Evolutionary conservation across 2,329 filamentous ascomycete genomes (phyloP), one percentile per base, ranked within the genome.

Genomic region (Phialemoniopsis sp.): DNA sequence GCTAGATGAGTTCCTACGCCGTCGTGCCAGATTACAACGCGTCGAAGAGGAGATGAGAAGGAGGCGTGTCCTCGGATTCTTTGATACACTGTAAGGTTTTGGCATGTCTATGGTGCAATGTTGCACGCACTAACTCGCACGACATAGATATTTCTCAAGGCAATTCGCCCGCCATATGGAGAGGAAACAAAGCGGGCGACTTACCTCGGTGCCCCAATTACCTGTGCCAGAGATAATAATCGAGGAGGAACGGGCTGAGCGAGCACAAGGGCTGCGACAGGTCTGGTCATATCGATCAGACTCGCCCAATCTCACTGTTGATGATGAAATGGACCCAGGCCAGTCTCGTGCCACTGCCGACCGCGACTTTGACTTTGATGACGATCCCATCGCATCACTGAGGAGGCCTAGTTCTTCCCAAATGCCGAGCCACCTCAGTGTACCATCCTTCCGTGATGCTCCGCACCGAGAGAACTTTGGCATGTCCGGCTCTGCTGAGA

Each of bases 21-120:
- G 93, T 32, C 82, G 90, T 44, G 88, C 89, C 30, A 81, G 90
- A 39, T 72, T 97, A 34, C 90, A 96, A 59, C 85, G 90, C 46
- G 90, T 97, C 3, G 88, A 97, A 53, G 91, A 97, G 63, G 88
- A 91, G 49, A 88, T 97, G 33, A 84, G 87, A 44, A 81, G 93
- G 44, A 87, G 90, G 47, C 82, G 89, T 26, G 91, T 97, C 13
- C 79, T 91, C 32, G 89, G 89, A 30, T 97, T 97, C 68, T 96
- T 97, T 62, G 87, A 96, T 58, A 96, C 89, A 15, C 63, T 91
- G 64, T 89, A 66, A 63, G 74, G 63, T 9, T 29, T 12, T 30
- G 4, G 7, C n/a, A 8, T 21, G 8, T 4, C 15, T 30, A 15
- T 29, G 4, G n/a, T 12, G 2, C 13, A 5, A 13, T 12, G 10